Evolutionary conservation across 768 basidiomycete species (phyloP), one percentile per base, ranked within the genome.

Genomic region (Termitomyces sp.): DNA sequence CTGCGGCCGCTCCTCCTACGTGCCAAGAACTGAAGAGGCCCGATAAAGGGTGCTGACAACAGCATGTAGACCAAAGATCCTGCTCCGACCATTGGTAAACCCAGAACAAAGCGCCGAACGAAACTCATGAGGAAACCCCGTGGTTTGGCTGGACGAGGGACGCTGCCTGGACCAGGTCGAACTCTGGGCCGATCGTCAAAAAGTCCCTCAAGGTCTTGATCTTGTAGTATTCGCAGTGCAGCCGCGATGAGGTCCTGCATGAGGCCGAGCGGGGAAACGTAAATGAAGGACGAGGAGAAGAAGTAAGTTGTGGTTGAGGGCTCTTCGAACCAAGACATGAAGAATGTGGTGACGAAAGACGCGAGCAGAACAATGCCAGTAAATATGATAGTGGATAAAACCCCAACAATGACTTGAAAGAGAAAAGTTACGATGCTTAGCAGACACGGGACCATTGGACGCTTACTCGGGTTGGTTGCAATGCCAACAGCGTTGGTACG

Each of bases 1-100:
- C 79, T 79, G 52, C 81, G 79, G 60, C 70, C 75, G 3, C 82
- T 82, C 61, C 88, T 75, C 65, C 84, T 85, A 26, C 88, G 81
- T 32, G 87, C 86, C 46, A 91, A 64, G 79, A 85, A 86, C 53
- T 89, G 87, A 43, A 91, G 69, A 14, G 89, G 89, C 0, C 80
- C 83, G 49, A 89, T 76, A 57, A 87, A 70, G 26, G 85, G 87
- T 7, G 85, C 68, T 3, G 88, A 82, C 12, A 85, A 61, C 16
- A 93, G 71, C 82, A 90, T 82, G 55, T 89, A 88, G 18, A 91
- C 80, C 46, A 93, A 70, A 16, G 88, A 91, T 20, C 84, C 84
- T 43, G 88, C 89, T 10, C 91, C 90, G 13, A 93, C 80, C 58
- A 92, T 78, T 32, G 91, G 90, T 14, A 93, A 75, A 26, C 91